Evolutionary conservation across 768 basidiomycete genomes (phyloP), one percentile per base, ranked within the genome.

Genomic region (Rhodocollybia butyracea): DNA sequence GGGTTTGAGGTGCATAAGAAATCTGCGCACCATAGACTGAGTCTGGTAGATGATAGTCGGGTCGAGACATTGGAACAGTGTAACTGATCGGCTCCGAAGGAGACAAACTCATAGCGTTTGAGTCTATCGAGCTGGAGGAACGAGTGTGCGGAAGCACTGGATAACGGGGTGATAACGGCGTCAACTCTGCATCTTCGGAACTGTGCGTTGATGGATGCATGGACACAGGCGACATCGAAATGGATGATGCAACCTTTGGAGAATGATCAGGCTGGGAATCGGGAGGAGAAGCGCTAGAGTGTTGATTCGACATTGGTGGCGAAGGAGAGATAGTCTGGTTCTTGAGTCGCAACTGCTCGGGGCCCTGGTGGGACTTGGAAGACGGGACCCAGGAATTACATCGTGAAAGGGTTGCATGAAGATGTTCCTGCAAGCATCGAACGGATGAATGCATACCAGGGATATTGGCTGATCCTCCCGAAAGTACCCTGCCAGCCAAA

Each of bases 401-500:
- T 13, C 51, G 51, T 8, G 40, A 53, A 19, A 53, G 51, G 15
- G 51, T 53, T 26, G 51, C 51, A 29, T 53, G 51, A 41, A 53
- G 51, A 42, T 53, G 51, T 22, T 29, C 19, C 19, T 53, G 51
- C 22, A 53, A 29, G 41, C 21, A 53, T 8, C 38, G 30, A 11
- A 53, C 51, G 17, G 51, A 53, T 12, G 51, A 53, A 24, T 53
- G 51, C 56, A 57, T 57, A 24, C 56, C 56, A 30, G 56, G 56
- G 17, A 57, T 46, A 26, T 41, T 52, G 1, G 47, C 36, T 5
- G 48, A 51, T n/a, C 48, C 56, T 21, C 36, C 50, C 27, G 38
- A 40, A 30, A 57, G 26, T 15, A 57, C 48, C n/a, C 50, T 45
- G 21, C 38, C 34, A 41, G 56, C 56, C 31, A 57, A 29, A 41